Conservation (phyloP, 768 basidiomycete genomes). For the Lepiota brunneoincarnata region DNA sequence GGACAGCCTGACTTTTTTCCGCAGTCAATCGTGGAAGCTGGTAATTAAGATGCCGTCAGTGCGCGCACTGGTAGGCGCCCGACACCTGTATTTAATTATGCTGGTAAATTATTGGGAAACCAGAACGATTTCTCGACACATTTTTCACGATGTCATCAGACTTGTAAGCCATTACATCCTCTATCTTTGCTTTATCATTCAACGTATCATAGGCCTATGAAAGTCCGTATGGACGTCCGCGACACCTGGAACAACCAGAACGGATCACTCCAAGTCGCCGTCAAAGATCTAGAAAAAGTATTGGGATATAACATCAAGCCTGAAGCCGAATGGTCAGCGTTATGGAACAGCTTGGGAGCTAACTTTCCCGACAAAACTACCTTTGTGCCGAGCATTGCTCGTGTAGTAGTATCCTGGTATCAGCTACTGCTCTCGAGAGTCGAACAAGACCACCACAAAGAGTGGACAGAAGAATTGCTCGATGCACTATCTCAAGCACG, state of each 20-base stretch:
- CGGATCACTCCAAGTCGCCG: constrained; percentile 24
- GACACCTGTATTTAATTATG: too few species aligned
- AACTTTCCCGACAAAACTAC: constrained; percentile 27
- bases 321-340: constrained; percentile 28
- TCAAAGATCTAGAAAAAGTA: constrained; percentile 24
- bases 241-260: constrained; percentile 33
- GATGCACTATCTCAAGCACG: constrained; percentile 20
- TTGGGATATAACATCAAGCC: constrained; percentile 33
- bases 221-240: constrained; percentile 34
- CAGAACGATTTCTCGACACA: not conserved
- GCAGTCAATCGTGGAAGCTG: too few species aligned
- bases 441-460: constrained; percentile 27
- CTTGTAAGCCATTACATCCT: constrained; percentile 9
- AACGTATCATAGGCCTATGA: constrained; percentile 27
- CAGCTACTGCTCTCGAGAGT: constrained; percentile 30
- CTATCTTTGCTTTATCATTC: not conserved
- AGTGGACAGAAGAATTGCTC: constrained; percentile 36
- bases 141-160: constrained; percentile 10
- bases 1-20: too few species aligned
- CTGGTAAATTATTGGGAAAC: too few species aligned
- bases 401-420: constrained; percentile 31
- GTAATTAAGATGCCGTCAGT: too few species aligned
- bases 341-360: constrained; percentile 30
- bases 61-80: too few species aligned
- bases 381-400: constrained; percentile 32